Evolutionary conservation across 768 basidiomycete genomes (phyloP), one percentile per base, ranked within the genome.

Genomic region (Suillus tomentosus): DNA sequence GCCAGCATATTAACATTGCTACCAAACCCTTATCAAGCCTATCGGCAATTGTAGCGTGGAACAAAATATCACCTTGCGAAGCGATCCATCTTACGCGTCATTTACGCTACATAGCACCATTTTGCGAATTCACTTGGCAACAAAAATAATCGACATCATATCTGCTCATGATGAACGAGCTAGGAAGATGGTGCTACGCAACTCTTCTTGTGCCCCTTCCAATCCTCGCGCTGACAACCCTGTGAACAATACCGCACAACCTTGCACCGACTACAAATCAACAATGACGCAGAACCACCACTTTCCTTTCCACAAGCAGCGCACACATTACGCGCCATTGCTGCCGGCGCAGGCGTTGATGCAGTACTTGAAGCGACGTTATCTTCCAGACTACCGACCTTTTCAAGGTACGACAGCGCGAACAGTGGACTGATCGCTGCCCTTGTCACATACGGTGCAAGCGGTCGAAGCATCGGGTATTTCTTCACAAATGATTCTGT

Each of bases 401-500:
- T 70, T 65, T 86, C 83, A 66, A 85, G 61, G 68, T 82, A 85
- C 7, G 84, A 77, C 17, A 82, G 79, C 0, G 82, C 78, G 60
- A 87, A 87, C 13, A 88, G 71, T 0, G 85, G 87, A 2, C 80
- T 76, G 45, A 89, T 72, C 0, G 84, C 87, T 5, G 80, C 72
- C 10, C 86, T 76, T 1, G 83, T 85, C 15, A 76, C 79, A 60
- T 80, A 80, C 8, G 78, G 78, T 2, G 78, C 78, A 14, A 87
- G 68, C 24, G 56, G 24, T 1, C 10, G 39, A 58, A 2, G 60
- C 40, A 64, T 73, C 72, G 82, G 39, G 14, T 83, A 87, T 11
- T 68, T 65, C 14, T 66, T 51, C 0, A 66, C 66, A 64, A 87
- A 79, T 1, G 66, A 71, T 3, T 75, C 80, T 6, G 81, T 72